A percentile compares a stretch with the other conserved stretches of the same genome.
These are phyloP conservation scores for Pseudopithomyces maydicus DNA, from an alignment of 2,329 filamentous ascomycete genomes.

Conservation along the genomic window DNA sequence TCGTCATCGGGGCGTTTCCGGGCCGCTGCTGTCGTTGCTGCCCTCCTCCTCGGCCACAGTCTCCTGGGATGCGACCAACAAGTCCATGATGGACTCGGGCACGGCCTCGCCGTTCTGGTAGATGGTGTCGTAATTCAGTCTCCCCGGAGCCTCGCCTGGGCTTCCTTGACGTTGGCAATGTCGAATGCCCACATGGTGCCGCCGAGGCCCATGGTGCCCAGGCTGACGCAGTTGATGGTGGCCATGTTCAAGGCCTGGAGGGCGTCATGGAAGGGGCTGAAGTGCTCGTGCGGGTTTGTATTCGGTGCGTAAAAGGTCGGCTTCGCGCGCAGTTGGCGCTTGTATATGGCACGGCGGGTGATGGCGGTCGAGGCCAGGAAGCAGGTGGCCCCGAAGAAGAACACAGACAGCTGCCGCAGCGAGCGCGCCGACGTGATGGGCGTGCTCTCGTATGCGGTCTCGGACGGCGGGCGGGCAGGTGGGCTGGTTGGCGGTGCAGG, in stretches of 20 bases:
- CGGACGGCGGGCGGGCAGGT: slow-evolving; percentile 20
- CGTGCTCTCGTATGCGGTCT: slow-evolving; percentile 32
- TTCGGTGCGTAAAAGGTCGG: slow-evolving; percentile 76
- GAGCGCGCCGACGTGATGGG: slow-evolving; percentile 55
- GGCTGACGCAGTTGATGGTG: slow-evolving; percentile 80
- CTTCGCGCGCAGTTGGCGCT: slow-evolving; percentile 64
- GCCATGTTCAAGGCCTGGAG: slow-evolving; percentile 83
- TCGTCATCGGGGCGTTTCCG: slow-evolving; percentile 18
- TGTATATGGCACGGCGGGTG: slow-evolving; percentile 65
- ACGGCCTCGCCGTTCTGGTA: slow-evolving; percentile 52
- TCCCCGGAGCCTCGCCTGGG: slow-evolving; percentile 62
- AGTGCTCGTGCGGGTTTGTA: slow-evolving; percentile 50
- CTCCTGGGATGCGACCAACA: slow-evolving; percentile 50
- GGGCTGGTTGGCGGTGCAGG: slow-evolving; percentile 24
- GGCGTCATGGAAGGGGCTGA: slow-evolving; percentile 74
- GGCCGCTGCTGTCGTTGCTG: slow-evolving; percentile 26
- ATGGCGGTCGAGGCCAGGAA: slow-evolving; percentile 73
- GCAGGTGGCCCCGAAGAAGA: slow-evolving; percentile 77
- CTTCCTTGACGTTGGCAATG: slow-evolving; percentile 62
- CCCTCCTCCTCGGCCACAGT: slow-evolving; percentile 55
- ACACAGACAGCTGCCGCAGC: slow-evolving; percentile 68
- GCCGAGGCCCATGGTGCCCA: slow-evolving; percentile 75
- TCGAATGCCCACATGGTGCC: slow-evolving; percentile 78
- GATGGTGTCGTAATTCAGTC: slow-evolving; percentile 58
- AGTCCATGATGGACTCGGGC: slow-evolving; percentile 30